Evolutionary conservation across 225 moss, liverwort and hornwort species (phyloP).

Genomic region (Takakia lepidozioides): DNA sequence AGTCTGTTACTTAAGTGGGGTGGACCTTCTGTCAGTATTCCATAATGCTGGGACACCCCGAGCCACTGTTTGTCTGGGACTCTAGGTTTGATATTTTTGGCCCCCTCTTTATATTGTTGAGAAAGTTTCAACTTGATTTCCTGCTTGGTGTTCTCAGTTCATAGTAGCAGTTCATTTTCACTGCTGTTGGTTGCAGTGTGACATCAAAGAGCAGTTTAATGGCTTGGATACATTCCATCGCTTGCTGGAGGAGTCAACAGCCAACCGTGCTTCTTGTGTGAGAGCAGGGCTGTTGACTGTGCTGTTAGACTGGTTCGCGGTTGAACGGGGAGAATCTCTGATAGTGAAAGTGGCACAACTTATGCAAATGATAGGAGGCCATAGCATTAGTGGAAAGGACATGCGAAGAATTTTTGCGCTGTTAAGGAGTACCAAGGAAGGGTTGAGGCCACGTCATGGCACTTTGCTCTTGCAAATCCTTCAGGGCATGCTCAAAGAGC

Average conservation of each 20-base stretch:
- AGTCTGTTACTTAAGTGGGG: too few species aligned
- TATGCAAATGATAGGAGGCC: conserved; percentile 37
- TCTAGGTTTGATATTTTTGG: too few species aligned
- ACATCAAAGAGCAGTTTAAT: conserved; percentile 20
- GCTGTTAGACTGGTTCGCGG: conserved; percentile 35
- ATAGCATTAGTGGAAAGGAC: conserved; percentile 40
- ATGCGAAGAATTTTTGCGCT: conserved; percentile 32
- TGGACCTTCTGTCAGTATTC: too few species aligned
- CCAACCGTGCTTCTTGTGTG: conserved; percentile 31
- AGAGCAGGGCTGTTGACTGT: conserved; percentile 29
- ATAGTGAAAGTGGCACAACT: conserved; percentile 30
- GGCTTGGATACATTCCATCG: conserved; percentile 25
- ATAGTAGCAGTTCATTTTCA: too few species aligned
- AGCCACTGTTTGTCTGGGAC: too few species aligned
- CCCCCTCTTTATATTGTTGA: too few species aligned
- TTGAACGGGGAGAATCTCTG: conserved; percentile 19
- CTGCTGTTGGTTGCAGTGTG: too few species aligned
- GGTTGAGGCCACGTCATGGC: conserved; percentile 23
- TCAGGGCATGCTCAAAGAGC: conserved; percentile 32
- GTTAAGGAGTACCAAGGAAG: conserved; percentile 26
- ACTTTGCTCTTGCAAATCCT: conserved; percentile 20
- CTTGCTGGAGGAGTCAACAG: conserved; percentile 29
- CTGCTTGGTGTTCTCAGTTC: too few species aligned
- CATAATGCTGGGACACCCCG: too few species aligned
- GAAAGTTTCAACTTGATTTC: too few species aligned